Percentiles rank a stretch among this genome's conserved stretches.
Conservation (phyloP, 129 eudicot species). For the Centrapalus pauciflorus region DNA sequence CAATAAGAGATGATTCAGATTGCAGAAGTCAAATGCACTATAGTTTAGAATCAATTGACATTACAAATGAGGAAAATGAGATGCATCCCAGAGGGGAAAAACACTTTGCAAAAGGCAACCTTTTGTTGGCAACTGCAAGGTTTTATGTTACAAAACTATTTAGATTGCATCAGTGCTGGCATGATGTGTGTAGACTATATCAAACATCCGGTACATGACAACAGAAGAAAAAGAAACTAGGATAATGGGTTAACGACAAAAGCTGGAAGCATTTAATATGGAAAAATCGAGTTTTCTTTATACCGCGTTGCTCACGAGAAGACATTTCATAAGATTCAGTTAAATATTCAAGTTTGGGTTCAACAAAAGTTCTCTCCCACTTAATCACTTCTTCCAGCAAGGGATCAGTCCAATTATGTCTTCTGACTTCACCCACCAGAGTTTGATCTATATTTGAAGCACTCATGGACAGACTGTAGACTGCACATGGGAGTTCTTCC, state of each 20-base stretch:
- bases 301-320: slow-evolving; percentile 24
- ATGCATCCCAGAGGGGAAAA: no score
- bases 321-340: slow-evolving; percentile 13
- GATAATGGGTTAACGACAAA: no score
- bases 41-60: background rate
- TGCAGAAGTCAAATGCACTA: background rate
- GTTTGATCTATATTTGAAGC: slow-evolving; percentile 28
- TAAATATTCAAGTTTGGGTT: slow-evolving; percentile 49
- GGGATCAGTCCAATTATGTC: slow-evolving; percentile 69
- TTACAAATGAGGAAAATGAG: no score
- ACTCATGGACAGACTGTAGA: slow-evolving; percentile 54
- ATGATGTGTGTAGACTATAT: background rate
- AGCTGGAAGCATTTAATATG: slow-evolving; percentile 16
- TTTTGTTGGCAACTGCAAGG: no score
- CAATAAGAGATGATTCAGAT: no score
- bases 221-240: no score
- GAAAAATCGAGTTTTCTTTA: slow-evolving; percentile 15
- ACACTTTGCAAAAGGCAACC: no score
- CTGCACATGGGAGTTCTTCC: slow-evolving; percentile 98
- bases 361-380: slow-evolving; percentile 74
- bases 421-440: slow-evolving; percentile 44
- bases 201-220: background rate
- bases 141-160: background rate
- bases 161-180: background rate
- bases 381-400: slow-evolving; percentile 56